A percentile compares a stretch with the other conserved stretches of the same genome.
These are phyloP conservation scores for Neurospora sp. DNA, from an alignment of 495 filamentous ascomycete species.

Conservation along the genomic window DNA sequence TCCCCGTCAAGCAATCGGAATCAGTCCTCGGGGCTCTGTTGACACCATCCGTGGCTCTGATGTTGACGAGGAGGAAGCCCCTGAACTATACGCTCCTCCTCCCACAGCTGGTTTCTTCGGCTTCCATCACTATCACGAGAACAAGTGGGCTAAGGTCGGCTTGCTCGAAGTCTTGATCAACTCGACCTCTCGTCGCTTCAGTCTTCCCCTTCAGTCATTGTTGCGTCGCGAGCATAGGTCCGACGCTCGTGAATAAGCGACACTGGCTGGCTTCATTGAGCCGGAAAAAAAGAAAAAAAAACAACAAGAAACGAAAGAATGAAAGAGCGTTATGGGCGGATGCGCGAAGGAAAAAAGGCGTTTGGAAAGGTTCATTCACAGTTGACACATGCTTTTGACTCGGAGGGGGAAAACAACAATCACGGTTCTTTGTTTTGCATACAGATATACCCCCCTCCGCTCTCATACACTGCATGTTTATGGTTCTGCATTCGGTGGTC, in stretches of 20 bases:
- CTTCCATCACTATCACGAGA: slow-evolving; percentile 18
- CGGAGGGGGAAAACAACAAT: not conserved
- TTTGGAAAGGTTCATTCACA: not conserved
- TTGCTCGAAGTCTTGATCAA: slow-evolving; percentile 24
- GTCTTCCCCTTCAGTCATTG: slow-evolving; percentile 11
- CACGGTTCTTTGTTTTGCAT: not conserved
- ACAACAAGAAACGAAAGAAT: not conserved
- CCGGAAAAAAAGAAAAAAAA: no score
- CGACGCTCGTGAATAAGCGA: not conserved
- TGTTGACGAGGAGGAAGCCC: not conserved
- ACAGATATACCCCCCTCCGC: not conserved
- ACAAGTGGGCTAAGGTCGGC: slow-evolving; percentile 20
- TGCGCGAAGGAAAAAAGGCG: not conserved
- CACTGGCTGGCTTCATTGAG: not conserved
- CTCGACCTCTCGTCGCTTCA: slow-evolving; percentile 6
- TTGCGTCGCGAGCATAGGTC: not conserved
- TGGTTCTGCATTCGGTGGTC: not conserved
- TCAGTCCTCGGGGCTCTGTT: slow-evolving; percentile 10
- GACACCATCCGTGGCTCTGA: slow-evolving; percentile 9
- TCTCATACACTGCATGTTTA: not conserved
- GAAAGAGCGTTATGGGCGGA: not conserved
- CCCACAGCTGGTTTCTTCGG: slow-evolving; percentile 33
- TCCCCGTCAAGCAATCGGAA: not conserved
- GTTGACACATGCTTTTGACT: not conserved
- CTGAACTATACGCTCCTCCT: slow-evolving; percentile 9